Evolutionary conservation across 2,329 filamentous ascomycete genomes (phyloP).

Genomic region (Fusarium fracticaudum): DNA sequence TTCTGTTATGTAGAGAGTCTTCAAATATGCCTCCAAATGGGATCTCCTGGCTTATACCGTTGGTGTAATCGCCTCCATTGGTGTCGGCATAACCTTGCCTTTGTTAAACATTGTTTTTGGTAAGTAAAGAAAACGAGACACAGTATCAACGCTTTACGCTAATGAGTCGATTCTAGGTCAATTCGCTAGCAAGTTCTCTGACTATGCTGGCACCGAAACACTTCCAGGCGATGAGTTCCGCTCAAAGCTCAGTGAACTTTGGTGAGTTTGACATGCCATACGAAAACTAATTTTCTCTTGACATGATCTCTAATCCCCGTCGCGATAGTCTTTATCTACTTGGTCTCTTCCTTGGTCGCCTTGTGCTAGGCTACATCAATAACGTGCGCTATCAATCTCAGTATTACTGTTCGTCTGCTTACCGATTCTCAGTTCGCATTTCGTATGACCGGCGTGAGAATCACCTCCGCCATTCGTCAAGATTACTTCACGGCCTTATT

Average conservation of each 20-base stretch:
- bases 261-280: not conserved
- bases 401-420: fast-evolving
- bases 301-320: fast-evolving
- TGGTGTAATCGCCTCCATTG: not conserved
- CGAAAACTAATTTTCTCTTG: not conserved
- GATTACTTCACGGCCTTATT: slow-evolving; percentile 61
- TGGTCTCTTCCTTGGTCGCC: not conserved
- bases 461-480: slow-evolving; percentile 60
- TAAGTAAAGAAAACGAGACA: not conserved
- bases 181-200: not conserved
- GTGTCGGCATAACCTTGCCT: slow-evolving; percentile 38
- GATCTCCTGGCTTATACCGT: not conserved
- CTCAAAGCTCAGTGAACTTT: not conserved
- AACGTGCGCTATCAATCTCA: fast-evolving
- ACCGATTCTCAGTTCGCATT: slow-evolving; percentile 51
- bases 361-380: not conserved
- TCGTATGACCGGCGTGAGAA: slow-evolving; percentile 59
- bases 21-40: not conserved
- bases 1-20: slow-evolving; percentile 2
- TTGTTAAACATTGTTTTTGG: slow-evolving; percentile 50
- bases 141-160: no score
- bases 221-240: not conserved
- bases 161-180: not conserved
- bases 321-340: not conserved
- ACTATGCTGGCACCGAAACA: slow-evolving; percentile 3